Conservation (phyloP, 169 alveolate genomes). For the Plasmodium reichenowi region DNA sequence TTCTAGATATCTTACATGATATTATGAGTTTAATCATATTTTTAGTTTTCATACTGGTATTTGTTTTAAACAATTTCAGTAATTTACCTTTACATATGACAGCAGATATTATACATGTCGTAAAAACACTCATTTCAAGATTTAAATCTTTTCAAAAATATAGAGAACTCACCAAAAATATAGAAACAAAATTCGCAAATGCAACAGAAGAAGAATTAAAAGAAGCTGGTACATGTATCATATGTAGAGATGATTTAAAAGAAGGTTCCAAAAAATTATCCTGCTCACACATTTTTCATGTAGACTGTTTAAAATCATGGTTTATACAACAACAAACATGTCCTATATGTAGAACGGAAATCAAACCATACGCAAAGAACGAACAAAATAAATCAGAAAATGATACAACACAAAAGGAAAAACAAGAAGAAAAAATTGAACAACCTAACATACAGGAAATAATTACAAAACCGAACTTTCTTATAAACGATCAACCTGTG, state of each 20-base stretch:
- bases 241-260: constrained; percentile 88
- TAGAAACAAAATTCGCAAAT: constrained; percentile 81
- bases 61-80: constrained; percentile 88
- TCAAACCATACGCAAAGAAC: constrained; percentile 18
- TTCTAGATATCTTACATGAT: constrained; percentile 82
- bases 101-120: constrained; percentile 90
- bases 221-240: constrained; percentile 89
- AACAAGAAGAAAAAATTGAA: constrained; percentile 10
- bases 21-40: constrained; percentile 76
- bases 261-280: constrained; percentile 87
- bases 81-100: constrained; percentile 90
- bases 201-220: constrained; percentile 89
- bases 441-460: constrained; percentile 46
- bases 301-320: constrained; percentile 89
- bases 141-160: constrained; percentile 78
- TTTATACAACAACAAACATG: constrained; percentile 89
- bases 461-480: constrained; percentile 30
- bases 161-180: constrained; percentile 74
- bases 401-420: constrained; percentile 24
- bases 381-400: constrained; percentile 2
- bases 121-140: constrained; percentile 74
- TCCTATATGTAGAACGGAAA: constrained; percentile 87
- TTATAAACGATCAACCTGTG: constrained; percentile 5
- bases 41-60: constrained; percentile 79
- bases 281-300: constrained; percentile 91